phyloP scores from a whole-genome alignment of 495 filamentous ascomycete species.

The Aspergillus indologenus region DNA sequence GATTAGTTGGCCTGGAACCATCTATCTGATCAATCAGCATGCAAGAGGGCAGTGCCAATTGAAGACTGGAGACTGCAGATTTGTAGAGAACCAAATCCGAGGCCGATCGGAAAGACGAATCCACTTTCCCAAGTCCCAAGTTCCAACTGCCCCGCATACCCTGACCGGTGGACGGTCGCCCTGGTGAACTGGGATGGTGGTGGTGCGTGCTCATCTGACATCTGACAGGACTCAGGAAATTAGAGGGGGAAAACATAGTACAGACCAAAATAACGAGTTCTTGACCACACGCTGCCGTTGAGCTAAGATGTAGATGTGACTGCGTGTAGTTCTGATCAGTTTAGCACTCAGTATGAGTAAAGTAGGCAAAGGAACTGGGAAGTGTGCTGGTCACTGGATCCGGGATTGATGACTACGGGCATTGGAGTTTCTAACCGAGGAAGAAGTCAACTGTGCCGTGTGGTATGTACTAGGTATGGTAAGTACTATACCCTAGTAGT shows the following conservation, averaged over 20 bases:
- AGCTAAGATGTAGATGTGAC: constrained; percentile 2
- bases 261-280: not conserved
- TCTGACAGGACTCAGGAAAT: constrained; percentile 2
- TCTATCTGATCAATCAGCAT: constrained; percentile 3
- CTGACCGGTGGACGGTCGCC: not conserved
- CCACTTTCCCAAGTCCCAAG: constrained; percentile 1
- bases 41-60: not conserved
- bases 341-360: too few relatives aligned
- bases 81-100: not conserved
- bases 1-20: not conserved
- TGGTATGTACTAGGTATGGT: not conserved
- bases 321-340: not conserved
- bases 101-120: not conserved
- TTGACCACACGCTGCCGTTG: not conserved
- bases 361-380: too few relatives aligned
- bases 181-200: not conserved
- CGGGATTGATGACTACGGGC: too few relatives aligned
- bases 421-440: too few relatives aligned
- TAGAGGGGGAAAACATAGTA: not conserved
- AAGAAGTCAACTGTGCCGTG: too few relatives aligned
- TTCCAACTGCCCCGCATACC: constrained; percentile 4
- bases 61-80: not conserved
- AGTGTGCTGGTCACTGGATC: too few relatives aligned
- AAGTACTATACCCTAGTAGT: not conserved
- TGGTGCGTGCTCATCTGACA: constrained; percentile 14